Base-by-base conservation (phyloP, 257 asterid species). In the Ophiorrhiza pumila region DNA sequence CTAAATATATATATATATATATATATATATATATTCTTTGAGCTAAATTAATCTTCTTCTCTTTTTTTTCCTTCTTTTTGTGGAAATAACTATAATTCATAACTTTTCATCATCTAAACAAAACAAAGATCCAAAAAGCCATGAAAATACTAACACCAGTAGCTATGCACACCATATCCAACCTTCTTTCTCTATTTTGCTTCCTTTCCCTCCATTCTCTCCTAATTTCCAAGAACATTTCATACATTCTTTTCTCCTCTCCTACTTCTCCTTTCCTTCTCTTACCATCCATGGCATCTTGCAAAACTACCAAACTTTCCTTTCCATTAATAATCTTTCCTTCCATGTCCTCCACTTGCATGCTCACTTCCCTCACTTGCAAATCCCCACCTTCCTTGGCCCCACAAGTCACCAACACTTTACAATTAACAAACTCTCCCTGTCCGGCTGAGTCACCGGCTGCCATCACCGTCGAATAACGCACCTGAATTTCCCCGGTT, bases 281-380 rank as follows among this genome's bases (percentile, higher is more conserved):
- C 73, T 61, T 72, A 29, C 86, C 92, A 23, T 83, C 84, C 89
- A 93, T 84, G 12, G 84, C 88, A 18, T 75, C 84, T 0, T 70
- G 74, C 18, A 93, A 39, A 73, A 84, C 84, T 68, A 62, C 81
- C 86, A 85, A 27, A 84, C 88, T 76, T 8, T 90, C 92, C 83
- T 50, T 58, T 18, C 98, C 98, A 1, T 50, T 61, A 14, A 83
- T n/a, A 0, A 76, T 75, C 62, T 80, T 86, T 0, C 97, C 97
- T n/a, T 93, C 93, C 82, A 91, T 71, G 73, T 93, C 98, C 89
- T 93, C 95, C 75, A 87, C 78, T 76, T 83, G 91, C 93, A 89
- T 63, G 76, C 88, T 79, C 41, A 87, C 87, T 62, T 89, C 98
- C 50, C 84, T 69, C 81, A 86, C 81, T 35, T 85, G 85, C 80